phyloP scores from a whole-genome alignment of 345 rosid species.

The Durio zibethinus region DNA sequence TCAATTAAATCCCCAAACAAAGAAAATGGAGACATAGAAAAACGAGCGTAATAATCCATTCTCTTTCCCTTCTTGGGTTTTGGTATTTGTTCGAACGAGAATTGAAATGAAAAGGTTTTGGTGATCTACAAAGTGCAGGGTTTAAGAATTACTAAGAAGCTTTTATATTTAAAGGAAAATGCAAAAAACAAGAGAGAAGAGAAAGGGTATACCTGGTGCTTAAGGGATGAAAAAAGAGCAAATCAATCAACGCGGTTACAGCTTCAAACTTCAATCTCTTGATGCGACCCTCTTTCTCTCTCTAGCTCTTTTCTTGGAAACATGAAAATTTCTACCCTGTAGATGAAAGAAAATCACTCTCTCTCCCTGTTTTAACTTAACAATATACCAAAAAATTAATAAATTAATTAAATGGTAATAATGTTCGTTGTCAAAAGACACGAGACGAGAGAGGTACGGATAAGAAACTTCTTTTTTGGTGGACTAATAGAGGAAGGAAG shows the following conservation, averaged over 20 bases:
- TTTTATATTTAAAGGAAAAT: no score
- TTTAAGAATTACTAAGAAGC: constrained; percentile 8
- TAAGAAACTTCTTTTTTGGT: background rate
- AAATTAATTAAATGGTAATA: background rate
- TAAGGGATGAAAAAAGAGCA: constrained; percentile 38
- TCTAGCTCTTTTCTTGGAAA: constrained; percentile 18
- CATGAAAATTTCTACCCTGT: constrained; percentile 20
- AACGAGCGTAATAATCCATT: constrained; percentile 61
- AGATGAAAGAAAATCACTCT: constrained; percentile 16
- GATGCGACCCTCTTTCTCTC: constrained; percentile 13
- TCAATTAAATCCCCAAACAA: constrained; percentile 49
- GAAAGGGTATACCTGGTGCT: constrained; percentile 31
- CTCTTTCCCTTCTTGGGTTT: background rate
- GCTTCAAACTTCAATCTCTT: constrained; percentile 40
- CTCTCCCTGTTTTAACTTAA: background rate
- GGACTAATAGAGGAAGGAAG: background rate
- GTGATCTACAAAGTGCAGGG: constrained; percentile 27
- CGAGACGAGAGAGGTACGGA: background rate
- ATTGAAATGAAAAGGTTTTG: background rate
- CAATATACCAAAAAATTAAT: background rate
- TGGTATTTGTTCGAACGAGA: background rate
- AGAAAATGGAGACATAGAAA: constrained; percentile 38
- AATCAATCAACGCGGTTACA: constrained; percentile 50
- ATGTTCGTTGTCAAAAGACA: background rate
- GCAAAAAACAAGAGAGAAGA: background rate